Percentiles rank a stretch among this genome's conserved stretches.
phyloP scores from a whole-genome alignment of 805 yeast genomes.

The Wickerhamomyces sydowiorum region DNA sequence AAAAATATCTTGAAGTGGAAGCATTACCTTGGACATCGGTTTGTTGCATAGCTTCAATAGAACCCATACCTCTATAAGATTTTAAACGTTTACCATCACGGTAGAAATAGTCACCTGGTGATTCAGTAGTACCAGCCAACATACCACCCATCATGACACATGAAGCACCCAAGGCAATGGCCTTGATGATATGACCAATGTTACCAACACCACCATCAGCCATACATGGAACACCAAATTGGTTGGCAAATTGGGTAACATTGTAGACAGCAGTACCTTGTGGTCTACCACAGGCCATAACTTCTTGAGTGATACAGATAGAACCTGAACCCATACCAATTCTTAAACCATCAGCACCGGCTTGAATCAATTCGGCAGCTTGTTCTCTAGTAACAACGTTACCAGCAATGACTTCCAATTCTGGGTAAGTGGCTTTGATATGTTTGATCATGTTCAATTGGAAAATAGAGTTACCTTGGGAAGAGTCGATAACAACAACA shows the following conservation, averaged over 20 bases:
- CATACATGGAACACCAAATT: constrained; percentile 96
- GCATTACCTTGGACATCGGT: constrained; percentile 89
- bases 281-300: constrained; percentile 99
- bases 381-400: constrained; percentile 98
- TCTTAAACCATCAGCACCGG: constrained; percentile 97
- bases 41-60: constrained; percentile 96
- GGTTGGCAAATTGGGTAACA: constrained; percentile 89
- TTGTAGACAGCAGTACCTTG: constrained; percentile 98
- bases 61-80: constrained; percentile 99
- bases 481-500: constrained; percentile 91
- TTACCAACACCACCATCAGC: constrained; percentile 99
- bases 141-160: constrained; percentile 99
- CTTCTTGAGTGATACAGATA: constrained; percentile 98
- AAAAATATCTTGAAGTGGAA: constrained; percentile 95
- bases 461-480: constrained; percentile 96
- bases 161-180: constrained; percentile 94
- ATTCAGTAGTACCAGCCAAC: constrained; percentile 96
- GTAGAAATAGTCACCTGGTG: constrained; percentile 98
- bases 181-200: constrained; percentile 97
- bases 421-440: constrained; percentile 77
- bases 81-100: constrained; percentile 97
- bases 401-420: constrained; percentile 90
- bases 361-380: constrained; percentile 90
- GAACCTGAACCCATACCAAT: constrained; percentile 99
- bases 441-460: constrained; percentile 90